Base-by-base conservation (phyloP, 2,329 filamentous ascomycete genomes). In the Claviceps sorghi region DNA sequence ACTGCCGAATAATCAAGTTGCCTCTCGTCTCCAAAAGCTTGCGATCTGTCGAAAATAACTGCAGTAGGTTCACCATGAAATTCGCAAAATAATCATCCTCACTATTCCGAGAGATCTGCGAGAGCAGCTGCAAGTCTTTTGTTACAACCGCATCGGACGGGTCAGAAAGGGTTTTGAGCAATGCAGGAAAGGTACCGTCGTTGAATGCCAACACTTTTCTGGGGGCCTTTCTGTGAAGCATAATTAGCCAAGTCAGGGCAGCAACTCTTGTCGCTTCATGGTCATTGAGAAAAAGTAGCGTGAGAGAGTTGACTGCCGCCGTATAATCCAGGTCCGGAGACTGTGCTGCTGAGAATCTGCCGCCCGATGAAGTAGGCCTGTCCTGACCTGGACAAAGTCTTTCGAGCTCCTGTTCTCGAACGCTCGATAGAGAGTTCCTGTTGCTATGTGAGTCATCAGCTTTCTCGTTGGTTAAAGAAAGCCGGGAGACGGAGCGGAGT, bases 81-180 rank as follows among this genome's bases (percentile, higher is more conserved):
- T 91, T 95, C 1, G 88, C 85, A 64, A 98, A 98, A 67, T 97
- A 97, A 58, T 90, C 88, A 63, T 98, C 93, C 61, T 97, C 93
- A 63, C 89, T 97, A 60, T 96, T 95, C 58, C 86, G 83, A 2
- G 91, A 97, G 52, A 98, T 97, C 59, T 98, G 93, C 0, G 91
- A 97, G 2, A 98, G 76, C 17, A 98, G 75, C 57, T 97, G 87
- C 32, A 98, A 71, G 65, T 98, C 93, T 60, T 93, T 87, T 4
- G 88, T 97, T 1, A 98, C 94, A 7, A 98, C 93, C 19, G 89
- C 87, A 65, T 98, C 93, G 8, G 91, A 87, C 8, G 91, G 88
- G 66, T 98, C 93, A 0, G 91, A 97, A 0, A 98, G 76, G 0
- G 93, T 98, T 70, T 98, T 98, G 34, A 98, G 80, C 32, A 98